Base-by-base conservation (phyloP, 306 rosid genomes). In the Acacia crassicarpa region DNA sequence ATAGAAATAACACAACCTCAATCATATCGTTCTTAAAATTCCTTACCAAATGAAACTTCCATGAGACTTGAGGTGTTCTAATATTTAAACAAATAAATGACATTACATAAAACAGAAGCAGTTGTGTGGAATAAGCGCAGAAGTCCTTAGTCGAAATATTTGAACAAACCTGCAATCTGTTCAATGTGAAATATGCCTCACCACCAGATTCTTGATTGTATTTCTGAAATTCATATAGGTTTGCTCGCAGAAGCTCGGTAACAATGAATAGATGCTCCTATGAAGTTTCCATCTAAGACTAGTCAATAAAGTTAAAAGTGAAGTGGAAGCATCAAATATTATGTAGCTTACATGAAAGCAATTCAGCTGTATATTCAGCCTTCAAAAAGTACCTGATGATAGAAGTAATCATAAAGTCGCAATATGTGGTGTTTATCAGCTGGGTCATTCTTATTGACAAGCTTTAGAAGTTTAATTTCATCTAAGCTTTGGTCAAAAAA, bases 231-330 rank as follows among this genome's bases (percentile, higher is more conserved):
- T 96, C 99, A 30, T 96, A 96, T 51, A 96, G 85, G 86, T 96
- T 96, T 80, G 99, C 91, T 67, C 94, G 92, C 53, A 96, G 95
- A 84, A 94, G 97, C 83, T 96, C 99, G 22, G 98, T 92, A 67
- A 94, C 99, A 61, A 96, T 91, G 85, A 96, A 94, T 72, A 96
- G 97, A 91, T 94, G 99, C 91, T 96, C 99, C 99, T 95, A 81
- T 13, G 80, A 76, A 65, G 69, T 44, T 80, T 75, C 14, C 54
- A 84, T 56, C 70, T 54, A 79, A 75, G 56, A 74, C 67, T 43
- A 81, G 74, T 45, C 75, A 78, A 63, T 71, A 20, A 65, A 72
- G 35, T 48, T 58, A 33, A 83, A 45, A 54, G 11, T n/a, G 41
- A 74, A 54, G 23, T 67, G 77, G 70, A 76, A 35, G 56, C 68